Conservation (phyloP, 306 rosid genomes). For the Abrus precatorius region DNA sequence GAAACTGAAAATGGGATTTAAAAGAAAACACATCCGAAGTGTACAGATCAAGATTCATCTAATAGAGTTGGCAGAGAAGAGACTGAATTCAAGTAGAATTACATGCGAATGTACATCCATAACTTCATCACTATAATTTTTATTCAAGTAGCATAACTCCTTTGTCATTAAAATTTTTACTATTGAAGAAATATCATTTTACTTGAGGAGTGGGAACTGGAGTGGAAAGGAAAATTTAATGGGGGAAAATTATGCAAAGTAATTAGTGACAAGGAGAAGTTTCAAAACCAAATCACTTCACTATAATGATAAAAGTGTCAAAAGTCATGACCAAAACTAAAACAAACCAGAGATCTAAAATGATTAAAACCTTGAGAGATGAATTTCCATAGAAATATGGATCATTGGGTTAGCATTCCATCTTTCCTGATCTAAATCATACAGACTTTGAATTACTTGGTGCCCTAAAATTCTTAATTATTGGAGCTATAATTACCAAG, state of each 20-base stretch:
- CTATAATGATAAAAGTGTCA: neutral
- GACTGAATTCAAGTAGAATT: neutral
- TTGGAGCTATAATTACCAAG: slow-evolving; percentile 8
- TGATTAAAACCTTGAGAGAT: neutral
- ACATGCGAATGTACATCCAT: neutral
- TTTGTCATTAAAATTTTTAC: neutral
- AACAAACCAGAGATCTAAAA: neutral
- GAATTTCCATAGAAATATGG: neutral
- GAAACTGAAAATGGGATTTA: neutral
- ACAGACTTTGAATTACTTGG: neutral
- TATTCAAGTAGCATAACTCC: neutral
- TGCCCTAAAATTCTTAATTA: neutral
- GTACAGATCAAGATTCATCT: neutral
- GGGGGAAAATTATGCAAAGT: neutral
- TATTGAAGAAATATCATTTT: neutral
- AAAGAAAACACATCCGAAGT: neutral
- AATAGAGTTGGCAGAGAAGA: neutral
- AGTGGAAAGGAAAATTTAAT: neutral
- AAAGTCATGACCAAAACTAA: neutral
- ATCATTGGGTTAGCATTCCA: slow-evolving; percentile 3
- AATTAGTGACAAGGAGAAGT: neutral
- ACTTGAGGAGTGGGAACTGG: neutral
- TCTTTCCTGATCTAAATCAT: slow-evolving; percentile 21
- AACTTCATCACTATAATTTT: neutral
- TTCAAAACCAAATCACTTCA: neutral